These are phyloP conservation scores for Vitis rotundifolia DNA, from an alignment of 164 flowering plant genomes.

Conservation along the genomic window DNA sequence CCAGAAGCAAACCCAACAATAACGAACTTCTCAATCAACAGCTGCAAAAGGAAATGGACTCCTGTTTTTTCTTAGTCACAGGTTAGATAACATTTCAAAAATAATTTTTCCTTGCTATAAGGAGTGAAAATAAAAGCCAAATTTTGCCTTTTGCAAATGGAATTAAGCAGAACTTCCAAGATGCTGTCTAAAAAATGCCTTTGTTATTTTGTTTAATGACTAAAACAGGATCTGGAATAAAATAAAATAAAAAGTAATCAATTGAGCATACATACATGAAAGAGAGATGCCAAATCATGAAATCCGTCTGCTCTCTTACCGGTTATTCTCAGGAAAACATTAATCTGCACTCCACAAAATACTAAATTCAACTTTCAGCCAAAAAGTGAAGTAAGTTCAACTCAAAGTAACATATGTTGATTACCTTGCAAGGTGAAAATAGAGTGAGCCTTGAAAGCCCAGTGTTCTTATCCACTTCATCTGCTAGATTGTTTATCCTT, in stretches of 20 bases:
- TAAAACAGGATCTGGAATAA: background rate
- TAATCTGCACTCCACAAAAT: slow-evolving; percentile 52
- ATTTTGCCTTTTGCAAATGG: background rate
- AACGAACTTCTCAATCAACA: background rate
- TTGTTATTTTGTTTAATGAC: background rate
- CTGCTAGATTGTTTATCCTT: slow-evolving; percentile 66
- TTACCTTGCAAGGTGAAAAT: slow-evolving; percentile 95
- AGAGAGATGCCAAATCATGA: slow-evolving; percentile 97
- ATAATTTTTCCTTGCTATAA: too few species aligned
- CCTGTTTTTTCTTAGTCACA: too few species aligned
- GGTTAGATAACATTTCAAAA: too few species aligned
- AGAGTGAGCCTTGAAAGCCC: slow-evolving; percentile 80
- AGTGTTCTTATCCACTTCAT: slow-evolving; percentile 75
- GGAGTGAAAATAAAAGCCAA: background rate
- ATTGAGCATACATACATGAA: slow-evolving; percentile 66
- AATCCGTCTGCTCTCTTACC: slow-evolving; percentile 91
- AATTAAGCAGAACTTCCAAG: background rate
- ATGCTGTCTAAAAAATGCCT: background rate
- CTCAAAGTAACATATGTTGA: background rate
- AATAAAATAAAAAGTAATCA: background rate
- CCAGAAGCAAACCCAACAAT: background rate
- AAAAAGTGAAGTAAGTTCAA: background rate
- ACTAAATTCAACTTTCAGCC: background rate
- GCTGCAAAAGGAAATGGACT: too few species aligned
- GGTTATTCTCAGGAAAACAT: slow-evolving; percentile 89